These are phyloP conservation scores for Acanthamoeba triangularis DNA, from an alignment of 208 protist species.

Conservation along the genomic window DNA sequence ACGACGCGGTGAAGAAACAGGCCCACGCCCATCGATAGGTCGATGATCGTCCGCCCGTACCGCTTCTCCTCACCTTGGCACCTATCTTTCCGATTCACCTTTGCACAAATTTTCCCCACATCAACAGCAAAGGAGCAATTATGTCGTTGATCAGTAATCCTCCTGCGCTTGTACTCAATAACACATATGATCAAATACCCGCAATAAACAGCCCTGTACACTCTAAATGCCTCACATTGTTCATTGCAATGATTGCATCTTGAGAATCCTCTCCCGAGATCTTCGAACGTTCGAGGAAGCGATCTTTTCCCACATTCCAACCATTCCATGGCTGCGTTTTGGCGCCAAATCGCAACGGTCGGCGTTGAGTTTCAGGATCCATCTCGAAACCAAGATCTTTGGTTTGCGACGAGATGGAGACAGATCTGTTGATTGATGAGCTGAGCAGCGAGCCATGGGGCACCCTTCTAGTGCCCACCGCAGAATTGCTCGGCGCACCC, in stretches of 20 bases:
- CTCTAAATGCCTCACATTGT: too few species aligned
- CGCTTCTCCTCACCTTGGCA: background rate
- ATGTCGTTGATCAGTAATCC: background rate
- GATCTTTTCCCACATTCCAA: too few species aligned
- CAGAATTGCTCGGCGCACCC: background rate
- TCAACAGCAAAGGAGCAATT: background rate
- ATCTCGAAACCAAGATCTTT: too few species aligned
- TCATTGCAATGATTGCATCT: too few species aligned
- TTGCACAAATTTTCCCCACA: background rate
- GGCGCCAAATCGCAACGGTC: too few species aligned
- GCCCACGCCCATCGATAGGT: background rate
- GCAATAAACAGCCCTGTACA: background rate
- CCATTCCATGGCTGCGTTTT: too few species aligned
- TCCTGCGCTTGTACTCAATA: background rate
- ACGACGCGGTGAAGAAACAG: background rate
- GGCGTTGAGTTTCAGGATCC: too few species aligned
- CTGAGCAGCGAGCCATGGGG: conserved; percentile 23
- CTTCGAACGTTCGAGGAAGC: too few species aligned
- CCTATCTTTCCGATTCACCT: background rate
- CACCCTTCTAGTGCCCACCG: background rate
- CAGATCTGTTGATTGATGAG: background rate
- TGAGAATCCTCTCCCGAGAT: too few species aligned
- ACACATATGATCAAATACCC: background rate
- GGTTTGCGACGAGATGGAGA: background rate
- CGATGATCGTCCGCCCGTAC: background rate